Evolutionary conservation across 2,329 filamentous ascomycete species (phyloP).

Genomic region (Aureobasidium subglaciale): DNA sequence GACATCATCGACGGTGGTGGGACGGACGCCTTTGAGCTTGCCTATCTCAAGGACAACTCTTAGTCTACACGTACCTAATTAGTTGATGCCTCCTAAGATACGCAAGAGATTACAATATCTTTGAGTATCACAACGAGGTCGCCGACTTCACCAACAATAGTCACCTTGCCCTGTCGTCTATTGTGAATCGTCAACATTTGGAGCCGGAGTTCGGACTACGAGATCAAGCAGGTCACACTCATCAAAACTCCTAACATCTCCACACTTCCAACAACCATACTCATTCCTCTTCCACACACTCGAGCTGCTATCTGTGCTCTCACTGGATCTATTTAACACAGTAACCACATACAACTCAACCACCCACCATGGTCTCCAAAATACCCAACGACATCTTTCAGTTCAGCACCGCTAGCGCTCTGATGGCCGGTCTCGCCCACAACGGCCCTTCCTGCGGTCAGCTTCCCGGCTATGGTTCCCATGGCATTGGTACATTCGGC

Average conservation of each 20-base stretch:
- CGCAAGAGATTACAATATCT: too few relatives aligned
- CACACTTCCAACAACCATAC: too few relatives aligned
- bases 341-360: too few relatives aligned
- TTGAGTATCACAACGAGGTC: too few relatives aligned
- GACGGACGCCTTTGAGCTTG: background rate
- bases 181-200: conserved; percentile 9
- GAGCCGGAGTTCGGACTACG: conserved; percentile 9
- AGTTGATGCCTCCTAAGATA: too few relatives aligned
- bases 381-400: conserved; percentile 42
- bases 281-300: too few relatives aligned
- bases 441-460: conserved; percentile 30
- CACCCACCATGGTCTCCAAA: conserved; percentile 29
- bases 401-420: conserved; percentile 34
- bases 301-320: too few relatives aligned
- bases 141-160: background rate
- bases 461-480: conserved; percentile 35
- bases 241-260: background rate
- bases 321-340: too few relatives aligned
- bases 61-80: too few relatives aligned
- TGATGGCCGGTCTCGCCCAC: conserved; percentile 30
- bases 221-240: conserved; percentile 2
- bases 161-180: background rate
- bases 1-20: background rate
- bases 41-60: too few relatives aligned
- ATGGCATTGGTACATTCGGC: conserved; percentile 37